A percentile compares a stretch with the other conserved stretches of the same genome.
phyloP scores from a whole-genome alignment of 108 stramenopile genomes.

The Bacterosira constricta region DNA sequence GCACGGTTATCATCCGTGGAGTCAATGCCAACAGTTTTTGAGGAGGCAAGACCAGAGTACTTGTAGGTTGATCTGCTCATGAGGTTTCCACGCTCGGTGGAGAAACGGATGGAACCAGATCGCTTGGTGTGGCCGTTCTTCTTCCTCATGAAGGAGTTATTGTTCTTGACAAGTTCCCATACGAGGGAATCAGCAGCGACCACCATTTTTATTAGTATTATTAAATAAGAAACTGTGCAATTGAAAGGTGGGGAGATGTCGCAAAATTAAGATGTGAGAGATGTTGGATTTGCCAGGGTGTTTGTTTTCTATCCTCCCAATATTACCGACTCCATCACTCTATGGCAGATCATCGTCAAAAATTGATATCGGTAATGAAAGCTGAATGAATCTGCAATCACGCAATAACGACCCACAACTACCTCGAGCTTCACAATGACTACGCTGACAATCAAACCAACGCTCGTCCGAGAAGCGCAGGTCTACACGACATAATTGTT shows the following conservation, averaged over 20 bases:
- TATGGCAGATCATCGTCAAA: too few species aligned
- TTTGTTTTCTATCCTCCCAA: too few species aligned
- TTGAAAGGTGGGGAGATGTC: too few species aligned
- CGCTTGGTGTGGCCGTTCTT: slow-evolving; percentile 87
- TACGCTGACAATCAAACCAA: too few species aligned
- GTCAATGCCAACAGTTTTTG: slow-evolving; percentile 78
- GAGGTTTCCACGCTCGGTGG: slow-evolving; percentile 90
- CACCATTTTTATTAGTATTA: slow-evolving; percentile 73
- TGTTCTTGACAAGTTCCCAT: slow-evolving; percentile 89
- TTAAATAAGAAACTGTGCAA: too few species aligned
- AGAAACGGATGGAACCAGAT: slow-evolving; percentile 85
- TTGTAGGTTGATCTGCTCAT: slow-evolving; percentile 87
- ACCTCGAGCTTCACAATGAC: too few species aligned
- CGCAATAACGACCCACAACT: too few species aligned
- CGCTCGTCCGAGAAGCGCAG: too few species aligned
- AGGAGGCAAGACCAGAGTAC: slow-evolving; percentile 93
- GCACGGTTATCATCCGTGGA: slow-evolving; percentile 78
- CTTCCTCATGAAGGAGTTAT: slow-evolving; percentile 93
- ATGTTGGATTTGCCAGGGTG: background rate
- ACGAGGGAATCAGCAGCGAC: slow-evolving; percentile 79
- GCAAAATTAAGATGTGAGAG: background rate
- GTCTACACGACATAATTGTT: too few species aligned
- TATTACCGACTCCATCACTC: too few species aligned
- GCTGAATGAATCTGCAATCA: too few species aligned
- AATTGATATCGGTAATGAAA: too few species aligned